phyloP scores from a whole-genome alignment of 2,329 filamentous ascomycete species.

The Trichoderma breve region DNA sequence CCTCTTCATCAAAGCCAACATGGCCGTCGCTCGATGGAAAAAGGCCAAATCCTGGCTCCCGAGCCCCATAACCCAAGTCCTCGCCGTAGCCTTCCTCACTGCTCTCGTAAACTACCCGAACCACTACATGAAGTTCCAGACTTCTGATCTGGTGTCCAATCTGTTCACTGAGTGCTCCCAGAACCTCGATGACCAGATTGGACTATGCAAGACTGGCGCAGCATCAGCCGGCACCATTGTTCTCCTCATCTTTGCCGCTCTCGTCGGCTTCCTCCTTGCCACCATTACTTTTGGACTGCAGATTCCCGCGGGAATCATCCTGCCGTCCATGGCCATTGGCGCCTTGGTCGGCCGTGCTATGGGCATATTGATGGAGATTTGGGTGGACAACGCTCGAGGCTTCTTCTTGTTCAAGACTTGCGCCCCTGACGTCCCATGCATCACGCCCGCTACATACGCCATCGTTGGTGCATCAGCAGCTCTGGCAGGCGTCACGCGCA shows the following conservation, averaged over 20 bases:
- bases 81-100: slow-evolving; percentile 74
- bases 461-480: slow-evolving; percentile 94
- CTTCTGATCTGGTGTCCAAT: slow-evolving; percentile 85
- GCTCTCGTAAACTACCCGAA: slow-evolving; percentile 93
- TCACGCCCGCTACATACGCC: slow-evolving; percentile 93
- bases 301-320: slow-evolving; percentile 90
- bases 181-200: slow-evolving; percentile 79
- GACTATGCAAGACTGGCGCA: slow-evolving; percentile 83
- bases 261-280: slow-evolving; percentile 81
- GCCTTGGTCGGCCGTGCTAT: slow-evolving; percentile 86
- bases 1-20: slow-evolving; percentile 92
- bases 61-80: slow-evolving; percentile 75
- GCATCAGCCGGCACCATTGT: slow-evolving; percentile 80
- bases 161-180: slow-evolving; percentile 89
- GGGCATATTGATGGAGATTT: slow-evolving; percentile 85
- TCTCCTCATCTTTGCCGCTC: slow-evolving; percentile 75
- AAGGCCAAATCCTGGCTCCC: slow-evolving; percentile 64
- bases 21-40: slow-evolving; percentile 79
- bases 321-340: slow-evolving; percentile 94
- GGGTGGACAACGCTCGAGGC: slow-evolving; percentile 74
- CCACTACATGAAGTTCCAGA: slow-evolving; percentile 91
- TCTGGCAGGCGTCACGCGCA: slow-evolving; percentile 88
- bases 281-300: slow-evolving; percentile 90
- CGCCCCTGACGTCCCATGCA: slow-evolving; percentile 80
- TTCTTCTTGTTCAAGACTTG: slow-evolving; percentile 78